Conservation (phyloP, 371 early-diverging fungal genomes). For the Mortierella sp. region DNA sequence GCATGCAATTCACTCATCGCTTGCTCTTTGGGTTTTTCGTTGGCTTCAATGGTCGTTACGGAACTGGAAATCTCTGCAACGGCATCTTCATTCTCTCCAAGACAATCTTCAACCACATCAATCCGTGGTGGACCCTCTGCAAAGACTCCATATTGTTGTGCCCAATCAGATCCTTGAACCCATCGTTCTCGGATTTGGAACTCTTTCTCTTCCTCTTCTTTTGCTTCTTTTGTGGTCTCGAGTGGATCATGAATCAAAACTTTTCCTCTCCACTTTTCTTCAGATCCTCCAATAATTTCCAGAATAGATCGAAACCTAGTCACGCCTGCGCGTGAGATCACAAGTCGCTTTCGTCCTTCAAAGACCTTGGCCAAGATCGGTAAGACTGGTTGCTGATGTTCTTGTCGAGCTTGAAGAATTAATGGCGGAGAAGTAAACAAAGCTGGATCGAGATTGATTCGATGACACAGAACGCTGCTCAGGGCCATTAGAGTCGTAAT, state of each 20-base stretch:
- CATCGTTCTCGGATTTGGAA: conserved; percentile 33
- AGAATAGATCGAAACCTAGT: conserved; percentile 36
- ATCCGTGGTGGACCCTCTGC: conserved; percentile 37
- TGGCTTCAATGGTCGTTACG: not conserved
- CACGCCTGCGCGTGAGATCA: conserved; percentile 31
- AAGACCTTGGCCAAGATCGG: conserved; percentile 42
- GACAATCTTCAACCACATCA: conserved; percentile 38
- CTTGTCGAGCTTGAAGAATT: conserved; percentile 43
- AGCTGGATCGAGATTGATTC: conserved; percentile 26
- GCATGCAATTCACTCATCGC: conserved; percentile 41
- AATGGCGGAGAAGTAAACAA: conserved; percentile 42
- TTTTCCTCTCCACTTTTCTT: conserved; percentile 45
- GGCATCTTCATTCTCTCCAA: not conserved
- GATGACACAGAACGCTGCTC: conserved; percentile 41
- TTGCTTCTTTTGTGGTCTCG: conserved; percentile 1
- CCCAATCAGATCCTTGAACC: conserved; percentile 43
- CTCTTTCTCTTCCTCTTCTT: conserved; percentile 11
- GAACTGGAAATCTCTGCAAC: not conserved
- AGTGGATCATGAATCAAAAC: conserved; percentile 38
- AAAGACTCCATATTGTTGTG: conserved; percentile 30
- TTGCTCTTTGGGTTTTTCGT: conserved; percentile 9
- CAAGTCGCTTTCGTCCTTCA: conserved; percentile 31
- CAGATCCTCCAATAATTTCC: conserved; percentile 39
- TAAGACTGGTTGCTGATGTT: conserved; percentile 34
- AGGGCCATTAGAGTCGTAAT: conserved; percentile 49